phyloP scores from a whole-genome alignment of 768 basidiomycete species.

The Mrakia frigida region DNA sequence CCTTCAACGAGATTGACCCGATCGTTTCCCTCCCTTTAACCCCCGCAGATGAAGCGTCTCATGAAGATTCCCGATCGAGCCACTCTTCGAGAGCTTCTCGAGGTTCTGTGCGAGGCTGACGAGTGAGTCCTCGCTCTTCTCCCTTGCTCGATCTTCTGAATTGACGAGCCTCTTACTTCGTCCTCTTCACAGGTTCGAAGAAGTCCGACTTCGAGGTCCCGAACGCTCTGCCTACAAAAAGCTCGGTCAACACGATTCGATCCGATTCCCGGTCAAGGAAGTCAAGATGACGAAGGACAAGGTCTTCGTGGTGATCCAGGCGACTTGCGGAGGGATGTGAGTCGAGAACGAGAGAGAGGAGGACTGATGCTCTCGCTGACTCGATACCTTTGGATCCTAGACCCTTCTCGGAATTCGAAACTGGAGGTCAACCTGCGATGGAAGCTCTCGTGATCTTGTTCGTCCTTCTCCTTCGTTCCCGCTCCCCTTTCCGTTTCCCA shows the following conservation, averaged over 20 bases:
- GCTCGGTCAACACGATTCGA: constrained; percentile 7
- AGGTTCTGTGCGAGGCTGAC: constrained; percentile 27
- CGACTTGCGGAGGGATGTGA: constrained; percentile 20
- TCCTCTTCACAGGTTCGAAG: constrained; percentile 13
- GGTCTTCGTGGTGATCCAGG: constrained; percentile 30
- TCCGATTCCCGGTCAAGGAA: constrained; percentile 23
- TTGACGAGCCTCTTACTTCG: background rate
- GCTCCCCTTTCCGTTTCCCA: no score
- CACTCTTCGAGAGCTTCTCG: constrained; percentile 28
- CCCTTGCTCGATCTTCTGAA: background rate
- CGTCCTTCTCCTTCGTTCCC: background rate
- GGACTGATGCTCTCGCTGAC: background rate
- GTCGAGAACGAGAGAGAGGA: background rate
- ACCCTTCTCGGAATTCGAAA: constrained; percentile 20
- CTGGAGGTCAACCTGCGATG: constrained; percentile 10
- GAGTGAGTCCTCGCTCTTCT: constrained; percentile 5
- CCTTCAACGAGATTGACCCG: background rate
- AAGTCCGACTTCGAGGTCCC: constrained; percentile 21
- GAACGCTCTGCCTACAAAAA: constrained; percentile 26
- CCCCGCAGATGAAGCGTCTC: constrained; percentile 1
- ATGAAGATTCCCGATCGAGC: background rate
- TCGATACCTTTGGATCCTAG: background rate
- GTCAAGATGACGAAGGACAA: constrained; percentile 31
- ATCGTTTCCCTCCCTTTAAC: background rate
- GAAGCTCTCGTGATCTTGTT: constrained; percentile 24